phyloP scores from a whole-genome alignment of 1,284 basidiomycete species.

The Sporisorium reilianum region DNA sequence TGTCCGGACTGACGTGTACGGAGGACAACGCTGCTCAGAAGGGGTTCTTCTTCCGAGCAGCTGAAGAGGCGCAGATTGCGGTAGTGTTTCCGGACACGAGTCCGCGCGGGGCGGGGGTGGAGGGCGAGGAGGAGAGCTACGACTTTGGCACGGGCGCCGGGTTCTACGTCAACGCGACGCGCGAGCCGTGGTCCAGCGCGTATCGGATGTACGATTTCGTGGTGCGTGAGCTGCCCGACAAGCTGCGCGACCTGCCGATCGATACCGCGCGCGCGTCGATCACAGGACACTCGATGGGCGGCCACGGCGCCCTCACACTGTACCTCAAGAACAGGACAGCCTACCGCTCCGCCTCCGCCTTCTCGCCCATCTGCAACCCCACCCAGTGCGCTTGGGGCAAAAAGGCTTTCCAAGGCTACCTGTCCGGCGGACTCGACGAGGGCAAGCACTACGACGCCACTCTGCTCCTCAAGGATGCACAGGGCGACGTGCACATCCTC shows the following conservation, averaged over 20 bases:
- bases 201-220: slow-evolving; percentile 67
- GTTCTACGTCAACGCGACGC: slow-evolving; percentile 67
- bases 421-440: slow-evolving; percentile 78
- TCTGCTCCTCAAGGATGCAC: slow-evolving; percentile 78
- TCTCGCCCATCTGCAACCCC: slow-evolving; percentile 92
- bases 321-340: slow-evolving; percentile 79
- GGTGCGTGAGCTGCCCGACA: slow-evolving; percentile 54
- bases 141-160: slow-evolving; percentile 73
- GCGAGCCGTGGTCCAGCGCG: slow-evolving; percentile 57
- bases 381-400: slow-evolving; percentile 88
- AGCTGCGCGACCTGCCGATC: slow-evolving; percentile 49
- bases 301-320: slow-evolving; percentile 91
- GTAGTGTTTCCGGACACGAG: slow-evolving; percentile 96
- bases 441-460: slow-evolving; percentile 87
- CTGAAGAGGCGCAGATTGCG: slow-evolving; percentile 76
- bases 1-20: slow-evolving; percentile 93
- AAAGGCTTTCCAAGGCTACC: slow-evolving; percentile 92
- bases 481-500: slow-evolving; percentile 71
- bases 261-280: slow-evolving; percentile 57
- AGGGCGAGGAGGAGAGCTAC: slow-evolving; percentile 82
- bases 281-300: slow-evolving; percentile 80
- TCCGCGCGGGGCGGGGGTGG: slow-evolving; percentile 89
- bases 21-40: slow-evolving; percentile 83
- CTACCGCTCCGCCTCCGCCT: slow-evolving; percentile 91
- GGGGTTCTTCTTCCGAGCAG: slow-evolving; percentile 60